Evolutionary conservation across 768 basidiomycete species (phyloP), one percentile per base, ranked within the genome.

Genomic region (Lentinus brumalis): DNA sequence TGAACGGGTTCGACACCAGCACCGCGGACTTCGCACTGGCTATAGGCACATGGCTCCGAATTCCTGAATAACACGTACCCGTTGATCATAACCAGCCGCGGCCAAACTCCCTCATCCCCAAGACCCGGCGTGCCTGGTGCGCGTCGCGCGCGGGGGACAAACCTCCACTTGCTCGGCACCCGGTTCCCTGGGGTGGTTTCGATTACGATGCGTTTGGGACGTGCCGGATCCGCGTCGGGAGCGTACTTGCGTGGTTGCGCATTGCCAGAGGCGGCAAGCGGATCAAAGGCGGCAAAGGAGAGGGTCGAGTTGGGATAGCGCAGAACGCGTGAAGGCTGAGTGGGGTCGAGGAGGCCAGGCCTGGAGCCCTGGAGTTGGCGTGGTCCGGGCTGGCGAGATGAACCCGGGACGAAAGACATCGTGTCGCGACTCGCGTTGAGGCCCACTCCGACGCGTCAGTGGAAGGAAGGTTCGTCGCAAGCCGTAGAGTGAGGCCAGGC

Each of bases 271-370:
- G 89, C 91, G 29, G 86, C 81, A 54, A 78, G 79, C 5, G 90
- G 87, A 69, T 92, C 84, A 60, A 89, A 91, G n/a, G 80, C 81
- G 10, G 91, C 88, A 66, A 93, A 93, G 4, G 78, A 81, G n/a
- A 92, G 75, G 32, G 64, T 84, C 4, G 88, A 83, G n/a, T 77
- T 78, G 2, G 82, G 78, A 44, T 76, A 73, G 50, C 86, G 84
- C n/a, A 89, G 77, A 18, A 93, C 72, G 45, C 91, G 86, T 15
- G 74, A 69, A 12, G 77, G 75, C 70, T 93, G 91, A 0, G 83
- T 77, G 39, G 78, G 73, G 74, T 93, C 91, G 29, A 91, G 77
- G 2, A 83, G 64, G 9, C 91, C 91, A n/a, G 89, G 88, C 16
- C 72, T 71, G 4, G 79, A 68, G 39, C 87, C 88, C 3, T 69